Base-by-base conservation (phyloP, 164 flowering plant species). In the Chimonanthus praecox region DNA sequence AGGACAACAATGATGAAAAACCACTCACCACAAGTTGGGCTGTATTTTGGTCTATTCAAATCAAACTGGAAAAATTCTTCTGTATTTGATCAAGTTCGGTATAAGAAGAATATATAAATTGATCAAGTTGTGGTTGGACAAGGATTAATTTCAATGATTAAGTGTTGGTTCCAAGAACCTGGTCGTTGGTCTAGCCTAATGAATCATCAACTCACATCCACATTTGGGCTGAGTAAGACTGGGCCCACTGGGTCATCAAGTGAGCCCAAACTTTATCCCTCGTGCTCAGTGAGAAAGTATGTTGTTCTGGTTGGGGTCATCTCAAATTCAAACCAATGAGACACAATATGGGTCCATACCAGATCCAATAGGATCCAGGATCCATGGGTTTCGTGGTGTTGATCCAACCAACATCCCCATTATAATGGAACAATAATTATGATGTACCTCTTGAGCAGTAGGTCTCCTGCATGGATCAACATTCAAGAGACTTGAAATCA, bases 391-490 rank as follows among this genome's bases (percentile, higher is more conserved):
- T 54, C 60, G 7, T 33, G 33, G 33, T 33, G 33, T 33, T 33
- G 33, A 33, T 33, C 33, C 33, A 33, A 33, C 15, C 15, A 16
- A 16, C 60, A 54, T 54, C 60, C 60, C 1, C 21, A 20, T 20
- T 45, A 66, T 48, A 66, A 68, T 48, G 54, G 43, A 73, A 44
- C n/a, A 46, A 44, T 45, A 54, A 60, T 66, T 46, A 68, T 70
- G 16, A n/a, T 58, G 9, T 80, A 90, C 96, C 86, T 88, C 85
- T 77, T 83, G 83, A 64, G 96, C 93, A 76, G 82, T 88, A 43
- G 89, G 89, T 80, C 96, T 80, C 74, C 71, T 81, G 3, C 80
- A 72, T 69, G 92, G 92, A 79, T 91, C 86, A 70, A 91, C 93
- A 2, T 78, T 77, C 7, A 91, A 81, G 61, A 91, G 92, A 76